These are phyloP conservation scores for Teunomyces funiuensis DNA, from an alignment of 805 yeast genomes.

Conservation along the genomic window DNA sequence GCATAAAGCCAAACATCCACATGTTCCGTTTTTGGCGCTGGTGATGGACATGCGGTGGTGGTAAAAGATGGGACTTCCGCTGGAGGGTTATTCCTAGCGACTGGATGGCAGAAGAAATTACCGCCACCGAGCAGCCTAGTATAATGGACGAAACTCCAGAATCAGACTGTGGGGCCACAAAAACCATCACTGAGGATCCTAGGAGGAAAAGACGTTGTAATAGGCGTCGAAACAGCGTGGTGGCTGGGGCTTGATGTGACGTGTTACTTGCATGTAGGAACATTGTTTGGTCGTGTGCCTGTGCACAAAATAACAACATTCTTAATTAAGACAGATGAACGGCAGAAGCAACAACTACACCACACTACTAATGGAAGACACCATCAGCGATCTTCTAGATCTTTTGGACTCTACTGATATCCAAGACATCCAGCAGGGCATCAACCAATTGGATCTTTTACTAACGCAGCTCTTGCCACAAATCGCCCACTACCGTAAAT, in stretches of 20 bases:
- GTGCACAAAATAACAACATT: not conserved
- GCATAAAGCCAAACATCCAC: slow-evolving; percentile 73
- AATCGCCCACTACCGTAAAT: slow-evolving; percentile 10
- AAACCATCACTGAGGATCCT: no score
- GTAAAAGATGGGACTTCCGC: slow-evolving; percentile 65
- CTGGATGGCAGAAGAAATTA: slow-evolving; percentile 74
- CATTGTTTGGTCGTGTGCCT: not conserved
- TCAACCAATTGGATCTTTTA: slow-evolving; percentile 17
- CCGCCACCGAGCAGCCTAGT: slow-evolving; percentile 68
- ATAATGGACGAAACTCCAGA: slow-evolving; percentile 28
- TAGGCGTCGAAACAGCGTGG: no score
- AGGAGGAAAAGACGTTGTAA: no score
- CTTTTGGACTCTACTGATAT: slow-evolving; percentile 13
- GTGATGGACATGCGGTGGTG: slow-evolving; percentile 24
- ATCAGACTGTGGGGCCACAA: not conserved
- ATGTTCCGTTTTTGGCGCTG: slow-evolving; percentile 48
- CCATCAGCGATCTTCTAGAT: slow-evolving; percentile 13
- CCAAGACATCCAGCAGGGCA: slow-evolving; percentile 13
- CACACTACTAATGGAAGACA: slow-evolving; percentile 6
- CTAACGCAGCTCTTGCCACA: slow-evolving; percentile 19
- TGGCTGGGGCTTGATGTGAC: no score
- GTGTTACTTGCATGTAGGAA: not conserved
- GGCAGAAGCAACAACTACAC: not conserved
- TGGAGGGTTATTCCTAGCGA: slow-evolving; percentile 81
- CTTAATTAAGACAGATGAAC: not conserved